phyloP scores from a whole-genome alignment of 2,329 filamentous ascomycete genomes.

The Tolypocladium guangdongense region DNA sequence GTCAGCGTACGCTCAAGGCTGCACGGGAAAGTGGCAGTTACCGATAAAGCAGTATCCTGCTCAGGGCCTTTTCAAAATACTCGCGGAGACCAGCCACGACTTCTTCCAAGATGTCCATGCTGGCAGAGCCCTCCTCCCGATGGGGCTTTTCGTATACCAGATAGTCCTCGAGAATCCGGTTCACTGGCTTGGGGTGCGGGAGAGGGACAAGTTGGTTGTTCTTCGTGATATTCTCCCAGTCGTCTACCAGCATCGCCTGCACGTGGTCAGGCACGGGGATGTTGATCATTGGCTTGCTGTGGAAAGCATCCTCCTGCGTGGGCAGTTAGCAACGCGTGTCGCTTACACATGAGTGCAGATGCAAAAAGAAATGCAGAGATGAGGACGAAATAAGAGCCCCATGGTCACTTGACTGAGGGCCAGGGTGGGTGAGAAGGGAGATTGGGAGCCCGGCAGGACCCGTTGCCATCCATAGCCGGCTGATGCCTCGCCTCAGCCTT shows the following conservation, averaged over 20 bases:
- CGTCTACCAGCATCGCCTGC: conserved; percentile 88
- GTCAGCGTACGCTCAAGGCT: conserved; percentile 10
- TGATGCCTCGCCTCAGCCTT: too few species aligned
- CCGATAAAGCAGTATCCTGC: conserved; percentile 79
- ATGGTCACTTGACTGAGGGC: not conserved
- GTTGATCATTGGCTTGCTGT: conserved; percentile 73
- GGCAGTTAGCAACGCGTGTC: conserved; percentile 8
- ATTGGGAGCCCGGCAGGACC: not conserved
- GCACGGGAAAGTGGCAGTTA: conserved; percentile 21
- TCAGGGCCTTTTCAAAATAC: conserved; percentile 87
- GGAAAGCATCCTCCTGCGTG: conserved; percentile 74
- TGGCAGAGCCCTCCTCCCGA: conserved; percentile 54
- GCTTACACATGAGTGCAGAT: not conserved
- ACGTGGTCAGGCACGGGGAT: conserved; percentile 79
- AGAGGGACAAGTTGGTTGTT: conserved; percentile 82
- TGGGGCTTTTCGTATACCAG: conserved; percentile 56
- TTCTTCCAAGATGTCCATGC: conserved; percentile 81
- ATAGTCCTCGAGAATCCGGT: conserved; percentile 72
- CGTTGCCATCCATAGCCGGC: not conserved
- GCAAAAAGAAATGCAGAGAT: not conserved
- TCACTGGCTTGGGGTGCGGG: conserved; percentile 65
- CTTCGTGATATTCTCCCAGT: conserved; percentile 98
- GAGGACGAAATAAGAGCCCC: not conserved
- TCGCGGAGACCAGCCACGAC: conserved; percentile 76
- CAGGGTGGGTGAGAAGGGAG: not conserved